Evolutionary conservation across 768 basidiomycete species (phyloP), one percentile per base, ranked within the genome.

Genomic region (Amanita rubescens): DNA sequence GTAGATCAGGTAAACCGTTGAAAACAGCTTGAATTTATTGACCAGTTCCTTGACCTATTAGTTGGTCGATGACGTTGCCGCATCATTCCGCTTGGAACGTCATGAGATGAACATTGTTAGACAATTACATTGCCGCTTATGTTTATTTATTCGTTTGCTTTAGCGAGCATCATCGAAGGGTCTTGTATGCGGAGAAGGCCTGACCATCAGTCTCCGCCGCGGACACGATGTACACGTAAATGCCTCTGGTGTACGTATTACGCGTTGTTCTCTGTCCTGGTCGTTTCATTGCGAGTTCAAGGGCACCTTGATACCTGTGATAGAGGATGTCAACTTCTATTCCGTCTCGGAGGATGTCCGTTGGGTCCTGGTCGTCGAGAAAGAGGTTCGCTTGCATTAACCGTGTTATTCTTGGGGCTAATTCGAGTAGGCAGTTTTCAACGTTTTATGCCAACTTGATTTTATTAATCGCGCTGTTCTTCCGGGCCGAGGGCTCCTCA

Each of bases 161-260:
- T n/a, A 96, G 93, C 80, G 90, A 35, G 94, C 94, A 1, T 81
- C 92, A 0, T 80, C 90, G 0, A 97, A 97, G 68, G 95, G 95
- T 0, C 79, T 97, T 17, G 71, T 96, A 38, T 84, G 82, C 50
- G 90, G 93, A 2, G 73, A 77, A 9, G 76, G 77, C 11, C 64
- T 94, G 14, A 65, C 59, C 0, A 78, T 95, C 8, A 70, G 75
- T 45, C 71, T 94, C 12, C 58, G 70, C 15, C 71, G 72, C 24
- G 87, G 85, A 3, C 80, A 82, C 49, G 57, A 54, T 0, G 61
- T 90, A 65, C 59, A 2, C 70, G 70, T 27, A 79, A 72, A 49
- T 15, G 80, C 86, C 60, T 72, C 74, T 19, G 87, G 90, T 70
- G 88, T 85, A 59, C 30, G 62, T 35, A 4, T 11, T n/a, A n/a